A percentile compares a stretch with the other conserved stretches of the same genome.
phyloP scores from a whole-genome alignment of 441 rosid species.

The Populus hybrid region DNA sequence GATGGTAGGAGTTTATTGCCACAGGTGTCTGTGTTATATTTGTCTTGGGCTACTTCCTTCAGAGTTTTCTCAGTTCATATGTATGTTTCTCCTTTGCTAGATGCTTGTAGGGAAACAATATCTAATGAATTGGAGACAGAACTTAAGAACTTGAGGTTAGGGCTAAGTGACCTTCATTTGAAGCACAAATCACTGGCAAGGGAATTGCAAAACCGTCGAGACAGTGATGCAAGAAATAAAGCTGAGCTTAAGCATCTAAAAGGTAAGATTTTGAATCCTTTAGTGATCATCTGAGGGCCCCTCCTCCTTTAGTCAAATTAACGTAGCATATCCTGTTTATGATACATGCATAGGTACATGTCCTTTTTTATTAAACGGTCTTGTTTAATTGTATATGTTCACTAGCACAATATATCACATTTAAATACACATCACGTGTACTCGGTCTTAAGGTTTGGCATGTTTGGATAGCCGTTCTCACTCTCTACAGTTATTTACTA shows the following conservation, averaged over 20 bases:
- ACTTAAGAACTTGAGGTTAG: conserved; percentile 60
- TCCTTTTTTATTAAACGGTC: not conserved
- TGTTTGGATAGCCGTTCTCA: no score
- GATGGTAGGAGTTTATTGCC: conserved; percentile 41
- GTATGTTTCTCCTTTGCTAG: conserved; percentile 41
- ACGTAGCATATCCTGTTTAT: not conserved
- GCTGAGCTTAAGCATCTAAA: conserved; percentile 62
- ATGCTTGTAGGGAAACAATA: conserved; percentile 42
- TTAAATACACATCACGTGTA: not conserved
- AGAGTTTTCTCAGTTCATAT: conserved; percentile 20
- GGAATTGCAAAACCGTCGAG: conserved; percentile 62
- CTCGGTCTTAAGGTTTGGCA: not conserved
- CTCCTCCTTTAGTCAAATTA: not conserved
- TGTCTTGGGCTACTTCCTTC: not conserved
- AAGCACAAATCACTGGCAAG: conserved; percentile 59
- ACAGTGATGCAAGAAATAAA: conserved; percentile 64
- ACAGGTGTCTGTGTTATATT: not conserved
- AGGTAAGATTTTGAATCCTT: conserved; percentile 43
- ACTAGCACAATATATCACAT: not conserved
- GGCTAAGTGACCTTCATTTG: conserved; percentile 61
- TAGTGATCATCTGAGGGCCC: not conserved
- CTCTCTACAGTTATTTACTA: no score
- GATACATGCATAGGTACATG: not conserved
- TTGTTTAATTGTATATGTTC: not conserved
- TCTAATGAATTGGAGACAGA: conserved; percentile 52